Evolutionary conservation across 768 basidiomycete genomes (phyloP).

Genomic region (Collybia sordida): DNA sequence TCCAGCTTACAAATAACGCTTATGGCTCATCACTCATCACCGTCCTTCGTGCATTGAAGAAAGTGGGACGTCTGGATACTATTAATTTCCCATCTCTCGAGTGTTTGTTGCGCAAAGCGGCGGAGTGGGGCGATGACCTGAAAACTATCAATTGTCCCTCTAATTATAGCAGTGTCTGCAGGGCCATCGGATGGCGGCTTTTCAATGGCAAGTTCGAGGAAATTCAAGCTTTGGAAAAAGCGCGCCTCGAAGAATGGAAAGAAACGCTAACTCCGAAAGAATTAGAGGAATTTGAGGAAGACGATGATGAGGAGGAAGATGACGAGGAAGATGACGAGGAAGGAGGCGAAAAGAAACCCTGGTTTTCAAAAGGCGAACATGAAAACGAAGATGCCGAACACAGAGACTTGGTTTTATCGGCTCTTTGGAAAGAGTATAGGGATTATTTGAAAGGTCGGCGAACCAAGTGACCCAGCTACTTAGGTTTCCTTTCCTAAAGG

Average conservation of each 20-base stretch:
- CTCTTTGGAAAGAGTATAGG: constrained; percentile 39
- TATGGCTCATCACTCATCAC: constrained; percentile 32
- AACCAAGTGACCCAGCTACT: constrained; percentile 21
- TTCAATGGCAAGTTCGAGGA: constrained; percentile 25
- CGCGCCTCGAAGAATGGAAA: constrained; percentile 29
- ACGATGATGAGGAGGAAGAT: constrained; percentile 12
- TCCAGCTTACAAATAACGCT: constrained; percentile 25
- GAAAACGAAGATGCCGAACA: constrained; percentile 22
- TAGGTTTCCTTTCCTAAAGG: constrained; percentile 19
- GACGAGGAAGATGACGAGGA: constrained; percentile 14
- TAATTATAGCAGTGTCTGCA: constrained; percentile 28
- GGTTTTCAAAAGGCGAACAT: constrained; percentile 17
- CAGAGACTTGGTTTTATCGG: constrained; percentile 20
- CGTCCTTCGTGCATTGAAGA: constrained; percentile 29
- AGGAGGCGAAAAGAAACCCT: constrained; percentile 12
- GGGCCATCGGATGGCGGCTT: constrained; percentile 29
- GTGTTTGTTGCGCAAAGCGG: constrained; percentile 23
- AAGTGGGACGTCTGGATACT: constrained; percentile 23
- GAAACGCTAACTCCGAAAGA: constrained; percentile 21
- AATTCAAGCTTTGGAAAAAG: constrained; percentile 24
- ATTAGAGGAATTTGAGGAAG: constrained; percentile 14
- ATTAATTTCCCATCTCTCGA: constrained; percentile 30
- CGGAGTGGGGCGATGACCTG: constrained; percentile 25
- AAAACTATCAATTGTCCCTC: constrained; percentile 16
- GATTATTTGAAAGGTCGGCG: constrained; percentile 20